These are phyloP conservation scores for Monosporascus sp. DNA, from an alignment of 2,329 filamentous ascomycete genomes.

Conservation along the genomic window DNA sequence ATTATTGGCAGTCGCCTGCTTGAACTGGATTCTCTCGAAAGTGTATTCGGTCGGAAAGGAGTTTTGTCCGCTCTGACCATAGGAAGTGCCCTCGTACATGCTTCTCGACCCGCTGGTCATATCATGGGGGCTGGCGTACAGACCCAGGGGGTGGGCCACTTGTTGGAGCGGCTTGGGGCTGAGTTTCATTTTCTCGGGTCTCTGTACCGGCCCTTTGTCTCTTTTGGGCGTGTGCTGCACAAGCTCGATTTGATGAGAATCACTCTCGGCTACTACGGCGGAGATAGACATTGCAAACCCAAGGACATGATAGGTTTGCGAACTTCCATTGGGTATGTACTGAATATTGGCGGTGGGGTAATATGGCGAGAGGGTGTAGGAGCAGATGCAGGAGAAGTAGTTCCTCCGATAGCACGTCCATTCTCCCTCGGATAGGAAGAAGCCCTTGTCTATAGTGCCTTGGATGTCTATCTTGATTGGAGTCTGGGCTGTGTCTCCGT, in stretches of 20 bases:
- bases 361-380: conserved; percentile 63
- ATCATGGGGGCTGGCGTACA: conserved; percentile 37
- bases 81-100: conserved; percentile 36
- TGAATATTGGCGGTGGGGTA: conserved; percentile 42
- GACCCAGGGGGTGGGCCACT: conserved; percentile 36
- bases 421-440: conserved; percentile 73
- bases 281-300: conserved; percentile 81
- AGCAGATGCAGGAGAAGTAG: conserved; percentile 82
- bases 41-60: conserved; percentile 49
- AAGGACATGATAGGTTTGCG: conserved; percentile 59
- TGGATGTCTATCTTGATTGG: conserved; percentile 67
- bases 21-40: conserved; percentile 92
- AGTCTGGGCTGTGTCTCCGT: conserved; percentile 42
- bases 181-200: conserved; percentile 64
- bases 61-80: conserved; percentile 29
- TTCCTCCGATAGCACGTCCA: conserved; percentile 93
- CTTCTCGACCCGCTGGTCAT: conserved; percentile 28
- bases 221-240: conserved; percentile 90
- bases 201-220: conserved; percentile 77
- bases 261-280: conserved; percentile 71
- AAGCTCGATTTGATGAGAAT: conserved; percentile 72
- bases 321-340: conserved; percentile 44
- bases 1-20: conserved; percentile 89
- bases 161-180: conserved; percentile 58
- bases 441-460: conserved; percentile 82